phyloP scores from a whole-genome alignment of 257 asterid genomes.

The Solanum clarkiae region DNA sequence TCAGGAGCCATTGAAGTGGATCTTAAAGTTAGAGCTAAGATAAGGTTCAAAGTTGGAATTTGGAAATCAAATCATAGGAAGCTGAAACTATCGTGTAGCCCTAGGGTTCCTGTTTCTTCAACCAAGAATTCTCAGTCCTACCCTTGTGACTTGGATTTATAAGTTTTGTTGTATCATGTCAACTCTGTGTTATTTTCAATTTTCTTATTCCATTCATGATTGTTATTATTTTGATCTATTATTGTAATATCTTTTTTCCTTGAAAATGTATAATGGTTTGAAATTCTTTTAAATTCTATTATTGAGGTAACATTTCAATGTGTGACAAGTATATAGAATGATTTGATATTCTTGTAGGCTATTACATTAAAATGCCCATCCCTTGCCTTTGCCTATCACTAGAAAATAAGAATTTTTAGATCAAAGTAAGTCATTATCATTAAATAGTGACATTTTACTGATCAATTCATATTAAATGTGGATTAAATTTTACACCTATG shows the following conservation, averaged over 20 bases:
- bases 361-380: too few relatives aligned
- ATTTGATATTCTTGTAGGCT: neutral
- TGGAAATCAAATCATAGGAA: conserved; percentile 48
- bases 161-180: neutral
- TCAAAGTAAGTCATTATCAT: too few relatives aligned
- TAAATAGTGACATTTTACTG: too few relatives aligned
- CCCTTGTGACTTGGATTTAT: conserved; percentile 41
- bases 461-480: too few relatives aligned
- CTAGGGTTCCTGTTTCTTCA: conserved; percentile 31
- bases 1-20: conserved; percentile 40
- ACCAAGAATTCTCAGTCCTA: conserved; percentile 31
- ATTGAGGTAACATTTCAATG: neutral
- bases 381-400: too few relatives aligned
- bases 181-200: neutral
- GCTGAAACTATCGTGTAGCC: conserved; percentile 37
- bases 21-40: conserved; percentile 47
- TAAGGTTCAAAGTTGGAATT: conserved; percentile 56
- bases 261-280: neutral
- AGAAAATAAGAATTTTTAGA: too few relatives aligned
- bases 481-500: too few relatives aligned
- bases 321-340: neutral
- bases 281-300: neutral
- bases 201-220: neutral
- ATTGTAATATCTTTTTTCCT: neutral
- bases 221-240: neutral